phyloP scores from a whole-genome alignment of 495 filamentous ascomycete species.

The Trypethelium eluteriae region DNA sequence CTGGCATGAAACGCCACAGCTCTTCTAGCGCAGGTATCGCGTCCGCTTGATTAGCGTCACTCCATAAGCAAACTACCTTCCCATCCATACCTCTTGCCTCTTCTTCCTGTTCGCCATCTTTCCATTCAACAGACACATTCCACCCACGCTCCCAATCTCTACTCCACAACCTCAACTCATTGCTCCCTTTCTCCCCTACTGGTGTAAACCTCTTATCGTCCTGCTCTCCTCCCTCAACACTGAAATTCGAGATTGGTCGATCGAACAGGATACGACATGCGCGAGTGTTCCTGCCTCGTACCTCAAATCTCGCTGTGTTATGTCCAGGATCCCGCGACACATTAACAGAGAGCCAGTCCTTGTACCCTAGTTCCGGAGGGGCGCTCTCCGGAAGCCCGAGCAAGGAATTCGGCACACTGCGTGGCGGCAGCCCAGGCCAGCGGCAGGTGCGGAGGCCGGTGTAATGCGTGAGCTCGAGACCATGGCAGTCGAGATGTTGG shows the following conservation, averaged over 20 bases:
- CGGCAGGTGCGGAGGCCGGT: conserved; percentile 55
- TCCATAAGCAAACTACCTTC: conserved; percentile 75
- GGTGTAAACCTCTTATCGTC: conserved; percentile 49
- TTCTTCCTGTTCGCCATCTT: conserved; percentile 35
- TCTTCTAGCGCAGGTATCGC: conserved; percentile 84
- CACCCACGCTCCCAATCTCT: conserved; percentile 66
- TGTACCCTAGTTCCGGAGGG: conserved; percentile 37
- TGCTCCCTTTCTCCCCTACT: conserved; percentile 45
- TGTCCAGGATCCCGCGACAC: conserved; percentile 38
- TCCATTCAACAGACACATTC: conserved; percentile 69
- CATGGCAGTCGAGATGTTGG: conserved; percentile 49
- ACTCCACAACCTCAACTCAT: conserved; percentile 61
- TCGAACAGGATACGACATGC: conserved; percentile 62
- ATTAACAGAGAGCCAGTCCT: conserved; percentile 42
- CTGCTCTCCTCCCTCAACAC: conserved; percentile 43
- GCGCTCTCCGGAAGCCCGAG: neutral
- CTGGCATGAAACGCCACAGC: conserved; percentile 61
- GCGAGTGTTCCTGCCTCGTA: conserved; percentile 60
- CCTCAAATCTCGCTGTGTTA: conserved; percentile 46
- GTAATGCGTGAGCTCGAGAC: conserved; percentile 25
- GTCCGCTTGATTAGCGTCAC: conserved; percentile 64
- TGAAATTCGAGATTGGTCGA: conserved; percentile 52
- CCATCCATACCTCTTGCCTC: conserved; percentile 51
- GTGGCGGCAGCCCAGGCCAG: conserved; percentile 61
- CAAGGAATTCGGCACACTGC: conserved; percentile 41